Conservation (phyloP, 106 monocot genomes). For the Platanthera zijinensis region DNA sequence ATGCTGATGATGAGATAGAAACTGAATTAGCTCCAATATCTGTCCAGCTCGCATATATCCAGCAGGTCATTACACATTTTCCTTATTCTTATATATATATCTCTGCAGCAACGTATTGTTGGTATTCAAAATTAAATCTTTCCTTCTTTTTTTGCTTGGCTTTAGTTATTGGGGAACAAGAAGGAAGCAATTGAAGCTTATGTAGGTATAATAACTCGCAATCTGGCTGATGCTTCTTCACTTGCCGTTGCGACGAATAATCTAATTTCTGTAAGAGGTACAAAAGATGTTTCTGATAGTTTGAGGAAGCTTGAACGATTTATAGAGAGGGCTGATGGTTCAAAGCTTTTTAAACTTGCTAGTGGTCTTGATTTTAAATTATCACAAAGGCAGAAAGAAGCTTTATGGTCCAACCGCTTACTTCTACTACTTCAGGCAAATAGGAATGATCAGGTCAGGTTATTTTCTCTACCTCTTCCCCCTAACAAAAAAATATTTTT, state of each 20-base stretch:
- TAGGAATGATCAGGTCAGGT: slow-evolving; percentile 75
- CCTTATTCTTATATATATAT: neutral
- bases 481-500: too few relatives aligned
- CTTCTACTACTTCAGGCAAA: slow-evolving; percentile 91
- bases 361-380: slow-evolving; percentile 66
- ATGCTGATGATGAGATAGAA: slow-evolving; percentile 89
- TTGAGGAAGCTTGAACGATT: slow-evolving; percentile 72
- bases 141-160: slow-evolving; percentile 14
- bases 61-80: slow-evolving; percentile 37
- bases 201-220: slow-evolving; percentile 41
- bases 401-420: slow-evolving; percentile 62
- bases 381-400: slow-evolving; percentile 70
- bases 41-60: slow-evolving; percentile 86
- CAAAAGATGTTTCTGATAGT: slow-evolving; percentile 86
- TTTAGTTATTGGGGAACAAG: slow-evolving; percentile 59
- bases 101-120: neutral
- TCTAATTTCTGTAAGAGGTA: slow-evolving; percentile 67
- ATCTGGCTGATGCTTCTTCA: slow-evolving; percentile 74
- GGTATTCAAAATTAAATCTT: neutral
- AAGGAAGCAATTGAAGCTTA: slow-evolving; percentile 75
- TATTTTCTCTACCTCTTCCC: neutral
- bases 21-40: slow-evolving; percentile 82
- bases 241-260: slow-evolving; percentile 85
- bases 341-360: slow-evolving; percentile 48
- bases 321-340: slow-evolving; percentile 41